Base-by-base conservation (phyloP, 1,284 basidiomycete genomes). In the Ustilago trichophora region DNA sequence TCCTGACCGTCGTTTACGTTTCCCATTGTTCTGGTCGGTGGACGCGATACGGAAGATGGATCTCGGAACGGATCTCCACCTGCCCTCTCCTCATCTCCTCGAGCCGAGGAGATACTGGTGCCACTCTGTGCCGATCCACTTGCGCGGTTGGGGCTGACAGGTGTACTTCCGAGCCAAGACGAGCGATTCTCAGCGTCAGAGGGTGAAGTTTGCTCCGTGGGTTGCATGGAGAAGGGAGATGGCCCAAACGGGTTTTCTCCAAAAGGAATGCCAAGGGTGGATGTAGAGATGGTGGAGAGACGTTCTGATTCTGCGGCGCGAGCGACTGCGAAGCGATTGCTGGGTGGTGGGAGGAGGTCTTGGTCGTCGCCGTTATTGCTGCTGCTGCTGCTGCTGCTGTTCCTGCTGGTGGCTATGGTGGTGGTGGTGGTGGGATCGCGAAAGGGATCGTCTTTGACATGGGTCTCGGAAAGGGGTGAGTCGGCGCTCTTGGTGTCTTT, bases 231-330 rank as follows among this genome's bases (percentile, higher is more conserved):
- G 22, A n/a, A 43, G 0, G 19, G 34, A 6, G 34, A 18, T 18
- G 33, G 42, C 0, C 48, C 62, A 26, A 70, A 60, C 9, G 62
- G 60, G n/a, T 60, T 49, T 3, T 64, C 60, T 1, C 55, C 60
- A 22, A 70, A 70, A 10, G 67, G 67, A 25, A 70, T 70, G 16
- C 67, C 67, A 13, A 70, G 36, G 0, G 60, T 70, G 22, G 48
- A 64, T 0, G 60, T 60, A 3, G 59, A 59, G 10, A 36, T 24
- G 3, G 53, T 48, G 1, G 58, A 62, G 0, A 16, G 11, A n/a
- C n/a, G n/a, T n/a, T n/a, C n/a, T n/a, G n/a, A n/a, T n/a, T n/a
- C n/a, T n/a, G n/a, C n/a, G n/a, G n/a, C n/a, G n/a, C n/a, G 18
- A 12, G 29, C 6, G 29, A 24, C 36, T n/a, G n/a, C n/a, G 18